Conservation (phyloP, 2,329 filamentous ascomycete genomes). For the Pestalotiopsis sp. region DNA sequence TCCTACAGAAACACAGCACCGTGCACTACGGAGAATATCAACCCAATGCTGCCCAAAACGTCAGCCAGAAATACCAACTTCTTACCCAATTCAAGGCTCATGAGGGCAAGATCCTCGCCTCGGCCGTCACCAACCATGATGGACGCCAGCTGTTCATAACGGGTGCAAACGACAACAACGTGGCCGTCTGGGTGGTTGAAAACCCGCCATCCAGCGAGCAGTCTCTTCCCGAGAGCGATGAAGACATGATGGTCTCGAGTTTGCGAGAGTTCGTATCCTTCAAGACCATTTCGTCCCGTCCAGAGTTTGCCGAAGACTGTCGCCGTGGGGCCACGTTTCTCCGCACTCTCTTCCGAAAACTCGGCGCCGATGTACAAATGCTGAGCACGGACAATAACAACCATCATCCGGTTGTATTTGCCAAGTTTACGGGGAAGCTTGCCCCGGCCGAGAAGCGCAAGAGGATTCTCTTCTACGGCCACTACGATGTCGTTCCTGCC, state of each 20-base stretch:
- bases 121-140: slow-evolving; percentile 71
- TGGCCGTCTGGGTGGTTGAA: slow-evolving; percentile 84
- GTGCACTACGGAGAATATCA: slow-evolving; percentile 64
- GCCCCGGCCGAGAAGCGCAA: slow-evolving; percentile 69
- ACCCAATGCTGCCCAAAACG: slow-evolving; percentile 48
- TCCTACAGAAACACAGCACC: slow-evolving; percentile 63
- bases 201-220: slow-evolving; percentile 42
- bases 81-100: slow-evolving; percentile 82
- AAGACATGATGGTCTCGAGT: slow-evolving; percentile 67
- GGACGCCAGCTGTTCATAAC: slow-evolving; percentile 86
- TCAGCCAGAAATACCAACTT: slow-evolving; percentile 82
- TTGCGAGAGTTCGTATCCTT: slow-evolving; percentile 87
- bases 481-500: slow-evolving; percentile 95
- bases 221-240: slow-evolving; percentile 37
- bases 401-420: slow-evolving; percentile 91
- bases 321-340: slow-evolving; percentile 90
- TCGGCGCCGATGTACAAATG: slow-evolving; percentile 88
- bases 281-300: slow-evolving; percentile 86
- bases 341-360: slow-evolving; percentile 85
- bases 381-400: slow-evolving; percentile 73
- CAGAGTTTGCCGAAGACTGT: slow-evolving; percentile 88
- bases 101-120: slow-evolving; percentile 83
- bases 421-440: slow-evolving; percentile 80
- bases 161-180: slow-evolving; percentile 87
- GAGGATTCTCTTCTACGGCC: slow-evolving; percentile 93